These are phyloP conservation scores for Hansenula anomala DNA, from an alignment of 1,139 yeast genomes.

Conservation along the genomic window DNA sequence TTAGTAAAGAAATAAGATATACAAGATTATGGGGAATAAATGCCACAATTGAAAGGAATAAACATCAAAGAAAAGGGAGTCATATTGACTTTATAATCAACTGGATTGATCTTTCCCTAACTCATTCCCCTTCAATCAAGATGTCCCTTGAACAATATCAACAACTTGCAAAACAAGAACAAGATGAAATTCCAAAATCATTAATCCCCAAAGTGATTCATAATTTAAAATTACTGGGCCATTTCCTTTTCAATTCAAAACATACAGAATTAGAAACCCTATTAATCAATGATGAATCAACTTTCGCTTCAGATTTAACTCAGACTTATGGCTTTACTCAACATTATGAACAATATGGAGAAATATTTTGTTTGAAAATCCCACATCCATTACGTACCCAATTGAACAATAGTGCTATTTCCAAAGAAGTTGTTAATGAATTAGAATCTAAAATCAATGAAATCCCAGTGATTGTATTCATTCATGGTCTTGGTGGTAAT, in stretches of 20 bases:
- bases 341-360: conserved; percentile 9
- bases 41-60: not conserved
- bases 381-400: conserved; percentile 13
- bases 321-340: conserved; percentile 7
- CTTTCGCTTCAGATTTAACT: conserved; percentile 12
- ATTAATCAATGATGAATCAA: conserved; percentile 11
- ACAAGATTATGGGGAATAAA: not conserved
- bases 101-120: not conserved
- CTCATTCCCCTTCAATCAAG: no score
- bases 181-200: conserved; percentile 7
- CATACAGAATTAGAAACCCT: conserved; percentile 12
- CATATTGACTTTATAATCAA: no score
- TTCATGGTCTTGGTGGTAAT: conserved; percentile 74
- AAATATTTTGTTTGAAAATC: conserved; percentile 10
- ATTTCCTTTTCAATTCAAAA: conserved; percentile 5
- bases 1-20: no score
- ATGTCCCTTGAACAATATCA: conserved; percentile 8
- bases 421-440: conserved; percentile 1
- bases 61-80: not conserved
- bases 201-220: conserved; percentile 1
- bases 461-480: conserved; percentile 45
- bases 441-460: conserved; percentile 8
- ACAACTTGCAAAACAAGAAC: conserved; percentile 15
- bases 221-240: conserved; percentile 1
- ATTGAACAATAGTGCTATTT: conserved; percentile 4